phyloP scores from a whole-genome alignment of 495 filamentous ascomycete species.

The Cladorrhinum samala region DNA sequence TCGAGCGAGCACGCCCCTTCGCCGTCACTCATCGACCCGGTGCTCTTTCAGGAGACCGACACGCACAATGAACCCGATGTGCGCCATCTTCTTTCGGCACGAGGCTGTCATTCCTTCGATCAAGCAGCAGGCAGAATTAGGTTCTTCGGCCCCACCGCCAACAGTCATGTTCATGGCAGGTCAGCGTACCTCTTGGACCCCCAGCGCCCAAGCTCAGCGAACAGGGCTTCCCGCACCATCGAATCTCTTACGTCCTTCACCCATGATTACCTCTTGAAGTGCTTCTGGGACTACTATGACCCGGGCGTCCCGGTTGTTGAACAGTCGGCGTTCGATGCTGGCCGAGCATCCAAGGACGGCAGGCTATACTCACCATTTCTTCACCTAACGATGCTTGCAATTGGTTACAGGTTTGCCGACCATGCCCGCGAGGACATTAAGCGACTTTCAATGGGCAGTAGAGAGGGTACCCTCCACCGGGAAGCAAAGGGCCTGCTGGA shows the following conservation, averaged over 20 bases:
- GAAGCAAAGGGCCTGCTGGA: constrained; percentile 50
- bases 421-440: constrained; percentile 43
- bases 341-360: constrained; percentile 34
- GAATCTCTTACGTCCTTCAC: constrained; percentile 35
- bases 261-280: constrained; percentile 46
- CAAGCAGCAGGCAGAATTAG: constrained; percentile 36
- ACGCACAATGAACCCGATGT: constrained; percentile 37
- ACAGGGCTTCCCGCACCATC: constrained; percentile 41
- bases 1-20: constrained; percentile 6
- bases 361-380: constrained; percentile 46
- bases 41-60: constrained; percentile 23
- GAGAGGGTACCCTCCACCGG: constrained; percentile 46
- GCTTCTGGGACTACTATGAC: constrained; percentile 50
- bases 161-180: constrained; percentile 28
- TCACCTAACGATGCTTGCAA: constrained; percentile 47
- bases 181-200: constrained; percentile 8
- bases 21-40: constrained; percentile 20
- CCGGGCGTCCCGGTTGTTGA: constrained; percentile 42
- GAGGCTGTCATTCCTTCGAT: constrained; percentile 41
- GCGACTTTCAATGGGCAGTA: constrained; percentile 35
- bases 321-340: constrained; percentile 43
- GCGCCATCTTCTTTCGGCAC: constrained; percentile 35
- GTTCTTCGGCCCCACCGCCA: constrained; percentile 46
- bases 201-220: constrained; percentile 31
- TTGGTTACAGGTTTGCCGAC: constrained; percentile 46